Evolutionary conservation across 352 stramenopile species (phyloP), one percentile per base, ranked within the genome.

Genomic region (Phytopythium oedochilum): DNA sequence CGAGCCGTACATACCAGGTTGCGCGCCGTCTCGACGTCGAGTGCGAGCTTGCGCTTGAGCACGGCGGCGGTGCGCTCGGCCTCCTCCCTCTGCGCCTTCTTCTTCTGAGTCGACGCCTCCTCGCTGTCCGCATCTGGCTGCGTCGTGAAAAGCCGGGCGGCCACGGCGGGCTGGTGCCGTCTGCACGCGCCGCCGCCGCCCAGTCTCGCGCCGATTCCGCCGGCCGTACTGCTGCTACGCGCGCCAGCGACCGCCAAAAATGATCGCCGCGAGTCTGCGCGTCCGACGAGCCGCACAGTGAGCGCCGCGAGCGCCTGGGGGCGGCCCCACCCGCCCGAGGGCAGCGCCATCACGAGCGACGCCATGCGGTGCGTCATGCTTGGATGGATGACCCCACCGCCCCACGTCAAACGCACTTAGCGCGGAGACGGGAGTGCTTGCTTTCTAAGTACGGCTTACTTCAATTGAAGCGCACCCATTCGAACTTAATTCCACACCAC

Each of bases 11-110:
- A 53, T 53, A 83, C 75, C 36, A 88, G 43, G 23, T 59, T 75
- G 40, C 64, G 70, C 17, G 70, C 69, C 38, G 51, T 78, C 53
- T 78, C 73, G 31, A 86, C 65, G 51, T 89, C 75, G 34, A 64
- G 74, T 26, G 70, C 70, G n/a, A 82, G 56, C 53, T 83, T 81
- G 38, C 57, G 47, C 55, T 77, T 80, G 40, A 81, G 65, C 17
- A 83, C 59, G 32, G 59, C 39, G 12, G 59, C 62, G 2, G 69
- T 64, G 18, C 68, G 60, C 18, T 69, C 66, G 15, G 69, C 56
- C 8, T 62, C 63, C n/a, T 78, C 45, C 22, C 55, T 26, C 29
- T 64, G 42, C 10, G 28, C 43, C 26, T 73, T 26, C 17, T 26
- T 28, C 5, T 39, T 23, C 14, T 28, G 31, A 10, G 4, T 48